These are phyloP conservation scores for Quercus bicolor DNA, from an alignment of 306 rosid genomes.

Conservation along the genomic window DNA sequence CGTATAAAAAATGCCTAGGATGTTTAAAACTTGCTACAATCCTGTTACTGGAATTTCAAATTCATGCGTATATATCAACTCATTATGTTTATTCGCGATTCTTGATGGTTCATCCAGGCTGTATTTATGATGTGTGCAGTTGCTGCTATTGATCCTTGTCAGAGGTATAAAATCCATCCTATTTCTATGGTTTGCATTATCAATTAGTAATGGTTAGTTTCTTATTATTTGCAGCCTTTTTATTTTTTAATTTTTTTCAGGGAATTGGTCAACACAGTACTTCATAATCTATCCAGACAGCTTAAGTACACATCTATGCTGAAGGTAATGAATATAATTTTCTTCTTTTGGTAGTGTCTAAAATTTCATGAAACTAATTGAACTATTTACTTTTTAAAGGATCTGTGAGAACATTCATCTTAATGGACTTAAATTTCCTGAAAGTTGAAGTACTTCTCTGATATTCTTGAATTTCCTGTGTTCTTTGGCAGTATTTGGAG, in stretches of 20 bases:
- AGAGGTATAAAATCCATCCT: slow-evolving; percentile 49
- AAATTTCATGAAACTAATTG: neutral
- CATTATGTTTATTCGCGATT: slow-evolving; percentile 16
- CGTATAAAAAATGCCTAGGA: neutral
- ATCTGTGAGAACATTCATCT: slow-evolving; percentile 3
- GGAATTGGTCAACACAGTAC: slow-evolving; percentile 57
- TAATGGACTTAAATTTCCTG: neutral
- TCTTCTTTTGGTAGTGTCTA: slow-evolving; percentile 7
- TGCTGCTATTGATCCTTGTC: slow-evolving; percentile 81
- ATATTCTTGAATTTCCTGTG: slow-evolving; percentile 5
- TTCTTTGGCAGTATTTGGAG: slow-evolving; percentile 79
- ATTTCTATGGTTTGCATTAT: slow-evolving; percentile 12
- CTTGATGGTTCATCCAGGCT: slow-evolving; percentile 53
- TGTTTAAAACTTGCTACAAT: neutral
- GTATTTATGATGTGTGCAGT: slow-evolving; percentile 84
- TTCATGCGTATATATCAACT: neutral
- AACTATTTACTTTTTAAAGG: neutral
- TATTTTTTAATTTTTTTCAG: slow-evolving; percentile 26
- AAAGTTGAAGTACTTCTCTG: neutral
- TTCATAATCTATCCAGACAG: slow-evolving; percentile 68
- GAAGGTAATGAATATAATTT: slow-evolving; percentile 49
- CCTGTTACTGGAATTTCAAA: neutral
- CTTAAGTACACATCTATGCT: slow-evolving; percentile 64
- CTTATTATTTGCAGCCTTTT: slow-evolving; percentile 11
- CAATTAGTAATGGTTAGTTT: neutral